Base-by-base conservation (phyloP, 768 basidiomycete species). In the Amanita fuliginea region DNA sequence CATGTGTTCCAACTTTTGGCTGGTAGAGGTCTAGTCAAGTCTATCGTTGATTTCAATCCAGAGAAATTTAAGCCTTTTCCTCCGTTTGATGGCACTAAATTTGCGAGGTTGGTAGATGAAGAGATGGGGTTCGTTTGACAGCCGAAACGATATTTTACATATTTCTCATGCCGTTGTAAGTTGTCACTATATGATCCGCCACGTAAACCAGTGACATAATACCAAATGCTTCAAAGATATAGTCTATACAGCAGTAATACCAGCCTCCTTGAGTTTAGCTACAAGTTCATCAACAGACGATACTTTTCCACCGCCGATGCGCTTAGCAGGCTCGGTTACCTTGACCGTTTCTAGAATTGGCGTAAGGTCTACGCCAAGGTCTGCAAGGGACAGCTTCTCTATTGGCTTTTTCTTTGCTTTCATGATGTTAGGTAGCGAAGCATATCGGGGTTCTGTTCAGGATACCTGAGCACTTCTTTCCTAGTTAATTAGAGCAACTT, bases 381-480 rank as follows among this genome's bases (percentile, higher is more conserved):
- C 91, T 19, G 73, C 70, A 1, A 91, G 73, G 13, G 77, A 78
- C 46, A 96, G 59, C 60, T 88, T 92, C 67, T 94, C 83, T 37
- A 97, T 67, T 11, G 86, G 83, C 71, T 99, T 99, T 77, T 97
- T 99, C 76, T 97, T 98, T n/a, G 96, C 96, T 67, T 95, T 94
- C 90, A 95, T 95, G 66, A 95, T 95, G 57, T 91, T 93, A 3
- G 92, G 91, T 52, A 99, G 65, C n/a, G 94, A 92, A 0, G 96
- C 96, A 60, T 96, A 99, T 56, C 95, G 85, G 0, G 95, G 95
- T 64, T 95, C 94, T 92, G 42, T 47, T 47, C 37, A 42, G 35
- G 28, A 13, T 33, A 21, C 18, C 46, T n/a, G 16, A 51, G 10
- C 19, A 7, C 13, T 8, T 19, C 39, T 13, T 19, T 24, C 13